These are phyloP conservation scores for Ophiostoma montium DNA, from an alignment of 2,329 filamentous ascomycete species.

Conservation along the genomic window DNA sequence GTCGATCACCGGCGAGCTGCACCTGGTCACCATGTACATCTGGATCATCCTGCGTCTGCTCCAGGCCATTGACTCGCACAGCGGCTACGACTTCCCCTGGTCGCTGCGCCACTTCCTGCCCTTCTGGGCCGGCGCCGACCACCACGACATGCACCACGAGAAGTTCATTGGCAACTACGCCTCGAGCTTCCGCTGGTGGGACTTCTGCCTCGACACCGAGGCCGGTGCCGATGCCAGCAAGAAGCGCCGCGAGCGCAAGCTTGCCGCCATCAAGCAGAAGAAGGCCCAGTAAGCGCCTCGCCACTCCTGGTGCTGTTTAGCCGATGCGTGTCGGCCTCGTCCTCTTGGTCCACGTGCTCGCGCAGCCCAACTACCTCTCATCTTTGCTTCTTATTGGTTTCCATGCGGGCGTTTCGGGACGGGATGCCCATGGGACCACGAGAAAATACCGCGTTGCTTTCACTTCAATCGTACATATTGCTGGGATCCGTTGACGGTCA, in stretches of 20 bases:
- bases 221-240: constrained; percentile 76
- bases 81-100: constrained; percentile 97
- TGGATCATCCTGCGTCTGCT: constrained; percentile 91
- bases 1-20: constrained; percentile 68
- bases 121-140: constrained; percentile 94
- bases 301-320: too few species aligned
- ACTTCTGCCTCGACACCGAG: constrained; percentile 87
- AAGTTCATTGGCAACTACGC: constrained; percentile 97
- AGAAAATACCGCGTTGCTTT: not conserved
- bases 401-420: constrained; percentile 7
- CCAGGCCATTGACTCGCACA: constrained; percentile 96
- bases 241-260: constrained; percentile 66
- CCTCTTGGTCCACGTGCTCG: too few species aligned
- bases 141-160: constrained; percentile 96
- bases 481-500: not conserved
- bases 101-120: constrained; percentile 81
- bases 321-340: not conserved
- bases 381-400: not conserved
- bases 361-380: not conserved
- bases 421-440: constrained; percentile 4
- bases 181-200: constrained; percentile 99
- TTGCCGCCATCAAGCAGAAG: constrained; percentile 48
- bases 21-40: constrained; percentile 93
- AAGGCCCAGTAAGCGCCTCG: constrained; percentile 44
- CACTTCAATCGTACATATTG: constrained; percentile 13